phyloP scores from a whole-genome alignment of 2,329 filamentous ascomycete genomes.

The Sporothrix mexicana region DNA sequence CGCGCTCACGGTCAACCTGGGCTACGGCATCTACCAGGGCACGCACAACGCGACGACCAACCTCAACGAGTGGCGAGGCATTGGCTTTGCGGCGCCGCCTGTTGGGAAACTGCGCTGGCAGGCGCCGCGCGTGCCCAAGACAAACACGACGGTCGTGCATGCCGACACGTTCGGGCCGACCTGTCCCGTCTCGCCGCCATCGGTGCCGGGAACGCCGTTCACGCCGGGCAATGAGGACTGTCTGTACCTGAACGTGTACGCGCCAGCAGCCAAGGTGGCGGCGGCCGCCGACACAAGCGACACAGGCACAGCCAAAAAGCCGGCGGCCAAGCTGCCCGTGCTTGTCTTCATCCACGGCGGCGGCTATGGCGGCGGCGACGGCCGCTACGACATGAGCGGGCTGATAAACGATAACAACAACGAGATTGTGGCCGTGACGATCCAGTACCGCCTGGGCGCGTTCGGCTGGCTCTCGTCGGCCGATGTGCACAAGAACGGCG shows the following conservation, averaged over 20 bases:
- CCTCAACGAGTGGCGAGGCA: slow-evolving; percentile 24
- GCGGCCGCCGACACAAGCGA: slow-evolving; percentile 43
- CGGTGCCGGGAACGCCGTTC: not conserved
- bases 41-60: not conserved
- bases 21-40: slow-evolving; percentile 31
- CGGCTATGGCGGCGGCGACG: slow-evolving; percentile 41
- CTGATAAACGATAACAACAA: slow-evolving; percentile 41
- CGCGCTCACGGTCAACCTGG: slow-evolving; percentile 24
- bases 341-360: slow-evolving; percentile 57
- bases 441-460: slow-evolving; percentile 42
- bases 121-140: slow-evolving; percentile 10
- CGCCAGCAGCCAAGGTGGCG: slow-evolving; percentile 42
- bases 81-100: slow-evolving; percentile 28
- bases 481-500: slow-evolving; percentile 34
- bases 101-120: slow-evolving; percentile 23
- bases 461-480: slow-evolving; percentile 38
- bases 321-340: slow-evolving; percentile 55
- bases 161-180: slow-evolving; percentile 11
- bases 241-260: slow-evolving; percentile 54
- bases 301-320: not conserved
- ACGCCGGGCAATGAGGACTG: slow-evolving; percentile 46
- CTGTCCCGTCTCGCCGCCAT: slow-evolving; percentile 18
- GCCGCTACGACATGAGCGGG: slow-evolving; percentile 37
- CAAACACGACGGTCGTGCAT: not conserved
- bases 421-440: slow-evolving; percentile 41